Evolutionary conservation across 73 alveolate species (phyloP).

Genomic region (Paramecium bursaria): DNA sequence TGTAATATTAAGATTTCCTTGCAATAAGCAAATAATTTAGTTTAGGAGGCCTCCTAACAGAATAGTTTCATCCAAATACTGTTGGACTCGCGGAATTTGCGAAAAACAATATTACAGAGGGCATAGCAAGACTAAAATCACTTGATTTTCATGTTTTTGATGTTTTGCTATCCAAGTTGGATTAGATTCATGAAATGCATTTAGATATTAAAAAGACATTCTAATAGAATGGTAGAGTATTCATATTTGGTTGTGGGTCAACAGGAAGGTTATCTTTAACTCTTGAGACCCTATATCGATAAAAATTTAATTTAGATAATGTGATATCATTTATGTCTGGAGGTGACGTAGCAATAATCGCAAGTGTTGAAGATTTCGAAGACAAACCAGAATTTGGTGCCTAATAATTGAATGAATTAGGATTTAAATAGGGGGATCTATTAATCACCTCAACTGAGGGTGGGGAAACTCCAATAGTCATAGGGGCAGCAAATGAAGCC

Average conservation of each 20-base stretch:
- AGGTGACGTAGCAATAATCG: constrained; percentile 69
- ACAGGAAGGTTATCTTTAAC: constrained; percentile 67
- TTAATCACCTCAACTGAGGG: constrained; percentile 69
- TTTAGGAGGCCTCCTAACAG: constrained; percentile 66
- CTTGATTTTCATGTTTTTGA: constrained; percentile 59
- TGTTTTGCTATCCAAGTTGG: constrained; percentile 21
- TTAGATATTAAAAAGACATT: constrained; percentile 38
- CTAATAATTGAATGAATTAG: constrained; percentile 58
- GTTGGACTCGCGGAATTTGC: constrained; percentile 63
- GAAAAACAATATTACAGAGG: constrained; percentile 31
- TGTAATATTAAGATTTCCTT: constrained; percentile 59
- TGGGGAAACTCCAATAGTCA: constrained; percentile 71
- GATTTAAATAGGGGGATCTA: constrained; percentile 58
- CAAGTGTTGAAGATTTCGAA: constrained; percentile 70
- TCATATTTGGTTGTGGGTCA: constrained; percentile 69
- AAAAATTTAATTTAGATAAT: constrained; percentile 36
- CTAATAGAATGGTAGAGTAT: constrained; percentile 54
- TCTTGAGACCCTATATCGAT: constrained; percentile 56
- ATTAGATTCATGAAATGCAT: constrained; percentile 49
- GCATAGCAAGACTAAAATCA: constrained; percentile 32
- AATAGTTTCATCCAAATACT: constrained; percentile 65
- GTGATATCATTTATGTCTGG: constrained; percentile 68
- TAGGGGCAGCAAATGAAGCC: constrained; percentile 66
- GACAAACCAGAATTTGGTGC: constrained; percentile 73
- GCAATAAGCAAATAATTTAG: constrained; percentile 57